Percentiles rank a stretch among this genome's conserved stretches.
Evolutionary conservation across 495 filamentous ascomycete genomes (phyloP).

Genomic region (Paragyromitra xinjiangensis): DNA sequence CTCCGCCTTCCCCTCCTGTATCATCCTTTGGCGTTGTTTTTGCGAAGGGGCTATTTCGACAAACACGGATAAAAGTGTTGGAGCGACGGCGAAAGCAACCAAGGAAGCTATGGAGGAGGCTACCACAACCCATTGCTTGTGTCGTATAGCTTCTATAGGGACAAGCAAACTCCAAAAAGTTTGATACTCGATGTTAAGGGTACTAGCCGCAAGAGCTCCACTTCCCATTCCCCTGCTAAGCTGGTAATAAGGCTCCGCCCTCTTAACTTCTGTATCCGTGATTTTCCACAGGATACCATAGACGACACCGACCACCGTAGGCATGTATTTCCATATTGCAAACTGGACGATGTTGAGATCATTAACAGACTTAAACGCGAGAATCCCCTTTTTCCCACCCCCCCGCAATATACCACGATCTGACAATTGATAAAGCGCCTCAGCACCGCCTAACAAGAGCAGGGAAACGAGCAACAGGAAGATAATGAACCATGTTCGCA

Average conservation of each 20-base stretch:
- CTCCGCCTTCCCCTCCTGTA: conserved; percentile 44
- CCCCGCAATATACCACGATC: conserved; percentile 59
- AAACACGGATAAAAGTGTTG: conserved; percentile 69
- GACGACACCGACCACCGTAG: conserved; percentile 71
- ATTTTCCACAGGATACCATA: conserved; percentile 81
- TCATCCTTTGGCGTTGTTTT: conserved; percentile 58
- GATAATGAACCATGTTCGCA: conserved; percentile 71
- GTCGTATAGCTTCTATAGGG: conserved; percentile 68
- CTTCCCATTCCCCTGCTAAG: conserved; percentile 66
- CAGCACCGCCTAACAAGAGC: conserved; percentile 65
- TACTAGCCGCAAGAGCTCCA: conserved; percentile 72
- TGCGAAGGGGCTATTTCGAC: conserved; percentile 64
- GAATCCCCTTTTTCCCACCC: conserved; percentile 56
- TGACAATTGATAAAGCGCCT: conserved; percentile 70
- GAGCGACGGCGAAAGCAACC: conserved; percentile 70
- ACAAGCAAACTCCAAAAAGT: conserved; percentile 70
- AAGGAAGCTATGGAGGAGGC: conserved; percentile 69
- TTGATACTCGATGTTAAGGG: conserved; percentile 77
- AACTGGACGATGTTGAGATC: conserved; percentile 65
- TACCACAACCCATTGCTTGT: conserved; percentile 72
- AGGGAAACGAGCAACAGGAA: conserved; percentile 68
- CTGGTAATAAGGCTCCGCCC: conserved; percentile 78
- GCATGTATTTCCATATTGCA: conserved; percentile 77
- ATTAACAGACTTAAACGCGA: conserved; percentile 64
- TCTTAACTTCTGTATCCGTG: conserved; percentile 76